Conservation (phyloP, 73 alveolate species). For the Symbiodinium pilosum region DNA sequence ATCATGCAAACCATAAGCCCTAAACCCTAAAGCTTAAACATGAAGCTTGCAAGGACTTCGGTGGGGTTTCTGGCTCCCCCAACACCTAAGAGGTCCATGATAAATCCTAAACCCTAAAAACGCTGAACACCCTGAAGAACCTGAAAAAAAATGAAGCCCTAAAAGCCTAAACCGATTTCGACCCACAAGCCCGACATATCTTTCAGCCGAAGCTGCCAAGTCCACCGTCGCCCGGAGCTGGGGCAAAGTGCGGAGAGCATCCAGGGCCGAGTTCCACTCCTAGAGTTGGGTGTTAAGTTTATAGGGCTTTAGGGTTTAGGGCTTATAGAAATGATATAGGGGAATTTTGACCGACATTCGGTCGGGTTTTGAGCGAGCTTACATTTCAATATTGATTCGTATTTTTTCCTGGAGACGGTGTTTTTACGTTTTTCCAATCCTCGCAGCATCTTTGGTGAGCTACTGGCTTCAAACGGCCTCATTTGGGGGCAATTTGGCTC, state of each 20-base stretch:
- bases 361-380: no score
- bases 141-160: background rate
- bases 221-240: background rate
- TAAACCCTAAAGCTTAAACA: background rate
- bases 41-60: no score
- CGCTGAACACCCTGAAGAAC: background rate
- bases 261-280: background rate
- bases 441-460: no score
- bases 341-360: no score
- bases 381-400: no score
- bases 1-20: background rate
- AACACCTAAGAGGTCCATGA: background rate
- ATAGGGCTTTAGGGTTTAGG: background rate
- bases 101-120: background rate
- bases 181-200: no score
- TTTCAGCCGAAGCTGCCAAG: no score
- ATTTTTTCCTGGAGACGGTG: no score
- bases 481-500: no score
- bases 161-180: background rate
- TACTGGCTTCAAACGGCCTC: no score
- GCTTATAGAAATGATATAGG: no score
- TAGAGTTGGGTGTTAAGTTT: background rate
- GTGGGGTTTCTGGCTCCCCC: background rate
- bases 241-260: background rate
- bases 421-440: no score